A percentile compares a stretch with the other conserved stretches of the same genome.
Conservation (phyloP, 768 basidiomycete species). For the Filobasidium floriforme region DNA sequence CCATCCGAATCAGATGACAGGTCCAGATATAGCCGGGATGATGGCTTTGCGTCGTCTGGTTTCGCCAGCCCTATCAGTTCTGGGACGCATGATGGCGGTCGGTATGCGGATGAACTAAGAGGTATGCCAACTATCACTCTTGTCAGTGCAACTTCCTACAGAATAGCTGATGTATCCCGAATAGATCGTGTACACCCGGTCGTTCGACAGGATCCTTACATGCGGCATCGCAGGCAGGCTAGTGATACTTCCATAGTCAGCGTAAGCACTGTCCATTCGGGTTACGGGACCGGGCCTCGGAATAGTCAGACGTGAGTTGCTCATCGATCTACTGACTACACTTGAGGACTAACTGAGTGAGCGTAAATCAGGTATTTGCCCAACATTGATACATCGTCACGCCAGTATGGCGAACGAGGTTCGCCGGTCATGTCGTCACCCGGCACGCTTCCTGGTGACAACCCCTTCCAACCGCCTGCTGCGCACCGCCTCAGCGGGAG, state of each 20-base stretch:
- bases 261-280: slow-evolving; percentile 34
- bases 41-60: not conserved
- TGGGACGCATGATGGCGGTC: not conserved
- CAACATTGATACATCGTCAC: slow-evolving; percentile 29
- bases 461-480: slow-evolving; percentile 18
- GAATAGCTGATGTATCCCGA: slow-evolving; percentile 5
- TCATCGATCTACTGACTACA: not conserved
- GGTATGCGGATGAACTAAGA: slow-evolving; percentile 27
- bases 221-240: slow-evolving; percentile 33
- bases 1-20: too few relatives aligned
- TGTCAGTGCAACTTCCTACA: not conserved
- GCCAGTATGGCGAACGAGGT: slow-evolving; percentile 15
- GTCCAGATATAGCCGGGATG: too few relatives aligned
- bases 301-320: slow-evolving; percentile 15
- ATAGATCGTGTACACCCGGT: slow-evolving; percentile 24
- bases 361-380: slow-evolving; percentile 28
- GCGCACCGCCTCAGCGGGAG: slow-evolving; percentile 28
- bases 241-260: slow-evolving; percentile 38
- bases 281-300: slow-evolving; percentile 15
- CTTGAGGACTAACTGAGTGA: not conserved
- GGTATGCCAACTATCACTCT: slow-evolving; percentile 14
- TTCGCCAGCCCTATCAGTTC: not conserved
- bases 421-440: slow-evolving; percentile 30
- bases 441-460: slow-evolving; percentile 31
- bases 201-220: slow-evolving; percentile 17